Evolutionary conservation across 2,329 filamentous ascomycete species (phyloP).

Genomic region (Byssothecium circinans): DNA sequence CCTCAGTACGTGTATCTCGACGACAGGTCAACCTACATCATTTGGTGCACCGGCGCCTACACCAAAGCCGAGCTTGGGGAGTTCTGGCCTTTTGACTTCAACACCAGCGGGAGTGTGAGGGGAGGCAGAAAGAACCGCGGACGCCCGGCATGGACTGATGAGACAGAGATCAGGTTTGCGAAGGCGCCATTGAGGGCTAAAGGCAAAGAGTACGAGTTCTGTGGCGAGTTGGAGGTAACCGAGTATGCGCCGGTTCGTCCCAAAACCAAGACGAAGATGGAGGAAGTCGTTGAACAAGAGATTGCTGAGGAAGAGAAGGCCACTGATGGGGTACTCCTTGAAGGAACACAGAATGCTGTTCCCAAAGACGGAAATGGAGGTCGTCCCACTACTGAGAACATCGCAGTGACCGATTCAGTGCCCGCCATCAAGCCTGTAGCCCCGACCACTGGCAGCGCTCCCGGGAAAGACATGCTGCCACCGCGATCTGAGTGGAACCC

Average conservation of each 20-base stretch:
- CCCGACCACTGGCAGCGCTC: no score
- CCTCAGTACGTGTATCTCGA: slow-evolving; percentile 47
- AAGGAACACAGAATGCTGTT: background rate
- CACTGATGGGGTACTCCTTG: background rate
- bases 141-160: slow-evolving; percentile 33
- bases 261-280: slow-evolving; percentile 2
- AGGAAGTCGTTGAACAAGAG: slow-evolving; percentile 3
- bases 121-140: slow-evolving; percentile 42
- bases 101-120: slow-evolving; percentile 33
- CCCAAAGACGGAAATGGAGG: no score
- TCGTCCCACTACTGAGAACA: background rate
- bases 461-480: background rate
- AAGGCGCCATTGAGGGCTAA: slow-evolving; percentile 14
- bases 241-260: slow-evolving; percentile 13
- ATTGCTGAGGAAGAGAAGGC: background rate
- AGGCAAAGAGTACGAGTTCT: slow-evolving; percentile 12
- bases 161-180: slow-evolving; percentile 10
- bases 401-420: background rate
- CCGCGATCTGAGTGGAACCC: background rate
- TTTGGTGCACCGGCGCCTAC: slow-evolving; percentile 36
- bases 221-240: slow-evolving; percentile 7
- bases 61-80: slow-evolving; percentile 18
- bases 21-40: slow-evolving; percentile 41
- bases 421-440: background rate
- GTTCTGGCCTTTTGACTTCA: slow-evolving; percentile 47